phyloP scores from a whole-genome alignment of 1,284 basidiomycete species.

The Tilletia caries region DNA sequence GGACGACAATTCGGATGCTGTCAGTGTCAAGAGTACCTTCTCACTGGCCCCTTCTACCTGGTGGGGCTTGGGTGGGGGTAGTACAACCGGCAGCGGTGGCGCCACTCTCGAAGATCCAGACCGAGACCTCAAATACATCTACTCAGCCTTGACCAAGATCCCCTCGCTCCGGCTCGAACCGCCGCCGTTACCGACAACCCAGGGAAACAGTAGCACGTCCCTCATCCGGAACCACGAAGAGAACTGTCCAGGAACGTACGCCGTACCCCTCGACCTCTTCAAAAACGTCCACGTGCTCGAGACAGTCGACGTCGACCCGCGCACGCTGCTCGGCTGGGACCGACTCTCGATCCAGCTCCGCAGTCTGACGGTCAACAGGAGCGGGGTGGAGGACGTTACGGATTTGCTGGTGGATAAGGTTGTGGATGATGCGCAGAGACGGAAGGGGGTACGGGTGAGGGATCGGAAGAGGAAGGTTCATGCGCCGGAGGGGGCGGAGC shows the following conservation, averaged over 20 bases:
- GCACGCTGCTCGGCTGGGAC: slow-evolving; percentile 80
- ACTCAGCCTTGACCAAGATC: slow-evolving; percentile 79
- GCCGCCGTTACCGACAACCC: slow-evolving; percentile 59
- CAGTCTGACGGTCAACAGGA: slow-evolving; percentile 70
- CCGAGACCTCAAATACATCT: slow-evolving; percentile 72
- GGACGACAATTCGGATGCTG: slow-evolving; percentile 59
- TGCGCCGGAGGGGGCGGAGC: slow-evolving; percentile 10
- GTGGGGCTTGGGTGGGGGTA: slow-evolving; percentile 38
- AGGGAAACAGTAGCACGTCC: background rate
- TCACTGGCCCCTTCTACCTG: slow-evolving; percentile 71
- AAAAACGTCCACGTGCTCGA: slow-evolving; percentile 74
- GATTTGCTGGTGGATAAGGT: slow-evolving; percentile 75
- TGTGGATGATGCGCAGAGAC: slow-evolving; percentile 67
- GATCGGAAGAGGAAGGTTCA: slow-evolving; percentile 18
- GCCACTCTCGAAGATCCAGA: slow-evolving; percentile 59
- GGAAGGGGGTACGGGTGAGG: slow-evolving; percentile 47
- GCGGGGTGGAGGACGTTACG: slow-evolving; percentile 76
- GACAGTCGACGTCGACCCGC: slow-evolving; percentile 75
- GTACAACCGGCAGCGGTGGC: background rate
- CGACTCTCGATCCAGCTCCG: slow-evolving; percentile 67
- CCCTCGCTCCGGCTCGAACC: slow-evolving; percentile 63
- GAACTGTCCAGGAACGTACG: slow-evolving; percentile 70
- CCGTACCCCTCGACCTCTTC: slow-evolving; percentile 76
- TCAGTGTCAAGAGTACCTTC: slow-evolving; percentile 72
- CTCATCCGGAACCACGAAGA: slow-evolving; percentile 65